Percentiles rank a stretch among this genome's conserved stretches.
These are phyloP conservation scores for Massospora cicadina DNA, from an alignment of 371 early-diverging fungal species.

Conservation along the genomic window DNA sequence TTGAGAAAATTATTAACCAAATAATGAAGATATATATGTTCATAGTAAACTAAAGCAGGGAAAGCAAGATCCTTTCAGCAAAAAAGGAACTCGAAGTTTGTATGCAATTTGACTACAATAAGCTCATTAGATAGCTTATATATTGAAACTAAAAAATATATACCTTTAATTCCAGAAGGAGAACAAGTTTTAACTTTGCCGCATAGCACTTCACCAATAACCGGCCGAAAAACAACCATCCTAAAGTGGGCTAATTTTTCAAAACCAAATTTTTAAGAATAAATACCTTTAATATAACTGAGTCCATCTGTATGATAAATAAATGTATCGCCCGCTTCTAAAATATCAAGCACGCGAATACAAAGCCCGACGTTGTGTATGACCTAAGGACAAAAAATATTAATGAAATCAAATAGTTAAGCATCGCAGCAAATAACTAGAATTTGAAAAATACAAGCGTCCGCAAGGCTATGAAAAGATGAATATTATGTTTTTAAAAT, in stretches of 20 bases:
- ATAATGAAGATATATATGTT: background rate
- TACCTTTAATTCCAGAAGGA: constrained; percentile 48
- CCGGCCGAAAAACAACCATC: constrained; percentile 79
- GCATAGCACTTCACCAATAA: constrained; percentile 64
- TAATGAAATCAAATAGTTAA: background rate
- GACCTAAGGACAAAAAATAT: constrained; percentile 23
- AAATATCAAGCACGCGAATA: constrained; percentile 62
- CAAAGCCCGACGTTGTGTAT: constrained; percentile 83
- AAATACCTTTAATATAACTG: constrained; percentile 45
- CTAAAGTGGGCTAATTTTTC: constrained; percentile 44
- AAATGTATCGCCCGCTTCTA: constrained; percentile 55
- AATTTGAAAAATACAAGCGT: background rate
- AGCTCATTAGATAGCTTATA: background rate
- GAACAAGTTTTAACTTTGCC: constrained; percentile 61
- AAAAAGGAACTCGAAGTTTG: background rate
- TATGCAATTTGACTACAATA: background rate
- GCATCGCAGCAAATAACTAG: background rate
- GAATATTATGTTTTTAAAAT: background rate
- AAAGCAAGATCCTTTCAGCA: background rate
- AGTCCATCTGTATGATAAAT: constrained; percentile 71
- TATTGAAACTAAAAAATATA: background rate
- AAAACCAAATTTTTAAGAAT: background rate
- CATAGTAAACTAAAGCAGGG: background rate
- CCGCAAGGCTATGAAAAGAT: background rate
- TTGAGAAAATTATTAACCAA: background rate